Conservation (phyloP, 306 rosid genomes). For the Castanea mollissima region DNA sequence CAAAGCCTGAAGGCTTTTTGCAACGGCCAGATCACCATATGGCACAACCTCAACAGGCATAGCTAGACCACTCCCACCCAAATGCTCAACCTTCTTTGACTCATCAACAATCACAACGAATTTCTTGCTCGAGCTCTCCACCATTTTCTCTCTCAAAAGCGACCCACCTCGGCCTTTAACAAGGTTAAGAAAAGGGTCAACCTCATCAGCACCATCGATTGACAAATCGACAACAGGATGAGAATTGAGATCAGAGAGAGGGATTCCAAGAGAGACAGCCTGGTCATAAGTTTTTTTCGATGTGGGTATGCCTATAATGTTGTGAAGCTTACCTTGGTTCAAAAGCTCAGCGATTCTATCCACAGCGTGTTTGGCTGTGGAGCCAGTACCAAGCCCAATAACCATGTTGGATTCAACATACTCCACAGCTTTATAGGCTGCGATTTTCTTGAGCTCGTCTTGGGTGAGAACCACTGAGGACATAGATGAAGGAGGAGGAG, state of each 20-base stretch:
- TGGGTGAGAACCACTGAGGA: slow-evolving; percentile 56
- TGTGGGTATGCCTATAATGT: slow-evolving; percentile 79
- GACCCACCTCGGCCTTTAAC: slow-evolving; percentile 95
- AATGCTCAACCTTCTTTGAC: slow-evolving; percentile 57
- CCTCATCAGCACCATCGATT: slow-evolving; percentile 95
- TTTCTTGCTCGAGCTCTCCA: slow-evolving; percentile 69
- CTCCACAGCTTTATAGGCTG: slow-evolving; percentile 89
- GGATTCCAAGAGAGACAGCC: slow-evolving; percentile 68
- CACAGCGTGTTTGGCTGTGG: slow-evolving; percentile 84
- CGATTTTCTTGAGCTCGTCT: slow-evolving; percentile 83
- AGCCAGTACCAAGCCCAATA: slow-evolving; percentile 86
- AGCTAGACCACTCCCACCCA: slow-evolving; percentile 78
- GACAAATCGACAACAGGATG: slow-evolving; percentile 72
- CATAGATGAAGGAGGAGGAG: slow-evolving; percentile 10
- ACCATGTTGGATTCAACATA: slow-evolving; percentile 87
- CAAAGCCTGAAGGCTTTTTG: slow-evolving; percentile 43
- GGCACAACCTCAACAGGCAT: slow-evolving; percentile 80
- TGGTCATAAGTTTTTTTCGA: slow-evolving; percentile 73
- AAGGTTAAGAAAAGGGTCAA: slow-evolving; percentile 63
- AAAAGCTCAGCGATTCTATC: slow-evolving; percentile 76
- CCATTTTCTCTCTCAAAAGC: slow-evolving; percentile 78
- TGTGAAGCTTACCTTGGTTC: slow-evolving; percentile 56
- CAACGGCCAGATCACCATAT: slow-evolving; percentile 14
- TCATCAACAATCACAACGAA: slow-evolving; percentile 84
- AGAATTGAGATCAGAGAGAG: slow-evolving; percentile 69